Conservation (phyloP, 2,329 filamentous ascomycete species). For the Calonectria leucothoes region DNA sequence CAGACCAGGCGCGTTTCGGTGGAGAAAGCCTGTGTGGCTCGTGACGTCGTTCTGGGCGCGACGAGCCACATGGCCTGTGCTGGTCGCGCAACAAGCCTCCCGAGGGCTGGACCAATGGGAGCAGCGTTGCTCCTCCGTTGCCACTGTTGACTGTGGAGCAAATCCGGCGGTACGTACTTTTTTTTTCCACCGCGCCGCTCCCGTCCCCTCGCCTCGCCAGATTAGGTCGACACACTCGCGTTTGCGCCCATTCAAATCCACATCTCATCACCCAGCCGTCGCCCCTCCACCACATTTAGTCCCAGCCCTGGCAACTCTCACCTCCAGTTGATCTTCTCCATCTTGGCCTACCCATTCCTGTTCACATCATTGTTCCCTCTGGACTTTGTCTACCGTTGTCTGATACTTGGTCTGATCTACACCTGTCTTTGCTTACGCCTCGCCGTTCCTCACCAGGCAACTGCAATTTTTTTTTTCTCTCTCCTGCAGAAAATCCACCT, state of each 20-base stretch:
- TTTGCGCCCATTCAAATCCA: slow-evolving; percentile 33
- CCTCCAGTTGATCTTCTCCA: slow-evolving; percentile 30
- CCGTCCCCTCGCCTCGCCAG: slow-evolving; percentile 29
- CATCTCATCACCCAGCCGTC: slow-evolving; percentile 34
- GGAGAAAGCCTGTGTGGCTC: slow-evolving; percentile 16
- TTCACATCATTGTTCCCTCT: slow-evolving; percentile 26
- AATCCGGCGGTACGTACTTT: slow-evolving; percentile 35
- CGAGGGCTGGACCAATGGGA: slow-evolving; percentile 55
- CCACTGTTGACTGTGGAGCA: slow-evolving; percentile 58
- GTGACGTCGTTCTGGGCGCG: slow-evolving; percentile 29
- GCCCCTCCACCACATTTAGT: slow-evolving; percentile 38
- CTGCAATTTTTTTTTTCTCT: slow-evolving; percentile 6
- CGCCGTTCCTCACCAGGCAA: slow-evolving; percentile 13
- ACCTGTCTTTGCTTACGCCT: slow-evolving; percentile 18
- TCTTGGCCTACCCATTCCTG: slow-evolving; percentile 28
- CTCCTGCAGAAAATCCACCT: slow-evolving; percentile 9
- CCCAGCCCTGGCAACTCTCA: slow-evolving; percentile 29
- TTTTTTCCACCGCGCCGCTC: slow-evolving; percentile 25
- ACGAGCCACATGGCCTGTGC: slow-evolving; percentile 44
- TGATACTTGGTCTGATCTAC: not conserved
- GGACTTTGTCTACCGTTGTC: not conserved
- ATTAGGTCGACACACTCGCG: slow-evolving; percentile 33
- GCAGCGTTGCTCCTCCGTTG: slow-evolving; percentile 68
- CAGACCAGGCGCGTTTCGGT: slow-evolving; percentile 29
- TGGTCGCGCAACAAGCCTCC: slow-evolving; percentile 30